Base-by-base conservation (phyloP, 176 grass and related monocot species). In the Triticum timopheevii region DNA sequence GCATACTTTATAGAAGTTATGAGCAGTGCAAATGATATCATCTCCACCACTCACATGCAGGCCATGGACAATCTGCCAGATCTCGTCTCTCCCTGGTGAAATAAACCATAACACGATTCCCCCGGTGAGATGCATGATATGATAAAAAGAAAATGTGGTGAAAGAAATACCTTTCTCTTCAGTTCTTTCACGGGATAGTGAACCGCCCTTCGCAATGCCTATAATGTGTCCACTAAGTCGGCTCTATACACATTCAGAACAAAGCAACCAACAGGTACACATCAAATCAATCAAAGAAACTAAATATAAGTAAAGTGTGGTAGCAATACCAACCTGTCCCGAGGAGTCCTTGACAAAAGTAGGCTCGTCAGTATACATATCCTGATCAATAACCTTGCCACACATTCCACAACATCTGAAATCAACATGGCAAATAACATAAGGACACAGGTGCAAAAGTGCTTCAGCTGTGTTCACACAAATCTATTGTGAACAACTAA, bases 181-280 rank as follows among this genome's bases (percentile, higher is more conserved):
- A 65, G 96, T 98, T 92, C 90, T 98, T 84, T 94, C 90, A 86
- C 80, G 93, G 19, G 96, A 95, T 49, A 87, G 35, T 13, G 96
- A 95, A 88, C 87, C 87, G 28, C 84, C 88, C 16, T 64, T 80
- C 76, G 88, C 92, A 61, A 98, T 71, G 84, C 89, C 22, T 16
- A 95, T 16, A 54, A 98, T 64, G 11, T 16, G 85, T 83, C 89
- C 87, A 64, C 77, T 67, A 73, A 92, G 69, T 12, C 78, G 87
- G 10, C 89, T 92, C 93, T 98, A 63, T 76, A 62, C 20, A 73
- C 58, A 25, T 61, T 71, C 44, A 89, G 56, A 66, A 35, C 6
- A 65, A 79, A 77, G 64, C 13, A 79, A 65, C 44, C 13, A 50
- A 50, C 13, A 85, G 38, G 30, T 47, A 79, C 4, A 68, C 28